Conservation (phyloP, 2,329 filamentous ascomycete genomes). For the Zymoseptoria pseudotritici region DNA sequence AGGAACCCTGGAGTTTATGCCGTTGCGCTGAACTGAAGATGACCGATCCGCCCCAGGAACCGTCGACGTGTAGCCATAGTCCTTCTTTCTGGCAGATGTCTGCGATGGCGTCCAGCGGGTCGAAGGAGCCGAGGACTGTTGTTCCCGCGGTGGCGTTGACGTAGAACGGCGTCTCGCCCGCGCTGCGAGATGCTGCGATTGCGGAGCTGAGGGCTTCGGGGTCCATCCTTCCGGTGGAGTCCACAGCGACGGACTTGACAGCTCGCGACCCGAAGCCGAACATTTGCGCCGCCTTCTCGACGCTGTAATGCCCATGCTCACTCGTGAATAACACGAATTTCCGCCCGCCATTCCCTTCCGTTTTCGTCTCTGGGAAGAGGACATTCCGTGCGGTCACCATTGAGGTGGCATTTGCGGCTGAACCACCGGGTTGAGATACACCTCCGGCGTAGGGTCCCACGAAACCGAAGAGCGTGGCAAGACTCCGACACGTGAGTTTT, state of each 20-base stretch:
- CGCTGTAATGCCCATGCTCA: conserved; percentile 84
- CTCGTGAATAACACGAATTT: conserved; percentile 82
- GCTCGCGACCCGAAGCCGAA: conserved; percentile 71
- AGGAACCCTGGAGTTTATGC: conserved; percentile 60
- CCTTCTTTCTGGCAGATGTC: conserved; percentile 62
- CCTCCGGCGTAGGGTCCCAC: conserved; percentile 61
- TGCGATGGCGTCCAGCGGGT: conserved; percentile 65
- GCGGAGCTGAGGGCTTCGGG: conserved; percentile 56
- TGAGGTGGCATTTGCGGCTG: conserved; percentile 74
- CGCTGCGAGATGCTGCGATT: conserved; percentile 53
- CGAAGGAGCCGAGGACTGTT: conserved; percentile 84
- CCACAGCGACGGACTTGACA: conserved; percentile 69
- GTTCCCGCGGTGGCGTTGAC: conserved; percentile 94
- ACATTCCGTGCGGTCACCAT: conserved; percentile 83
- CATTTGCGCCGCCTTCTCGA: conserved; percentile 91
- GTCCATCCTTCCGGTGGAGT: conserved; percentile 64
- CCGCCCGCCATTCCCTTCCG: conserved; percentile 55
- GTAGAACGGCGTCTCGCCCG: conserved; percentile 79
- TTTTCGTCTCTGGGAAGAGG: conserved; percentile 72
- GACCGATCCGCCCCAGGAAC: conserved; percentile 79
- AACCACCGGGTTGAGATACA: conserved; percentile 71
- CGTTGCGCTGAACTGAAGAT: conserved; percentile 62
- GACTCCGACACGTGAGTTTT: conserved; percentile 65
- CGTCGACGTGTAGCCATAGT: conserved; percentile 92
- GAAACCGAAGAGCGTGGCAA: conserved; percentile 74